Conservation (phyloP, 2,329 filamentous ascomycete species). For the Boeremia exigua region DNA sequence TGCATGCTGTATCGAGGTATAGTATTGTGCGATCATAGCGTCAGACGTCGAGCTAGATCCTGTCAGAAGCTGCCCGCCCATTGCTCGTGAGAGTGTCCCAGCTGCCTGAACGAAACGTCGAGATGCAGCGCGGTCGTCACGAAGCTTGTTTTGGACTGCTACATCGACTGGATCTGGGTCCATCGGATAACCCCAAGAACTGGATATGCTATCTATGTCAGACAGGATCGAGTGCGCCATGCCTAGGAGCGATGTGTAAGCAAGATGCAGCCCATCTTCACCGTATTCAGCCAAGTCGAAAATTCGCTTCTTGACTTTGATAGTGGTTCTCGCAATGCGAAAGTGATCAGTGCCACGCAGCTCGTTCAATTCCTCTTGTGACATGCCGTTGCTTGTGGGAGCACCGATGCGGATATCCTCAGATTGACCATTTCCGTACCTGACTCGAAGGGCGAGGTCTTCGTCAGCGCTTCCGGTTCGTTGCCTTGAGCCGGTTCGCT, state of each 20-base stretch:
- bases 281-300: slow-evolving; percentile 56
- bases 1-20: slow-evolving; percentile 57
- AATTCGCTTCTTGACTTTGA: slow-evolving; percentile 61
- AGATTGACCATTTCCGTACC: slow-evolving; percentile 65
- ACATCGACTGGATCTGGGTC: slow-evolving; percentile 61
- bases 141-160: slow-evolving; percentile 61
- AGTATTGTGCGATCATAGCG: slow-evolving; percentile 51
- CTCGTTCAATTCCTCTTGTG: slow-evolving; percentile 52
- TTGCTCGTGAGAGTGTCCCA: slow-evolving; percentile 61
- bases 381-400: slow-evolving; percentile 33
- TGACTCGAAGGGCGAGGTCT: slow-evolving; percentile 61
- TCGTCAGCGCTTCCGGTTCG: slow-evolving; percentile 54
- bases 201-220: slow-evolving; percentile 63
- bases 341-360: slow-evolving; percentile 62
- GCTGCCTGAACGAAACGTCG: slow-evolving; percentile 68
- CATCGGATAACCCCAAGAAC: slow-evolving; percentile 65
- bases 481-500: slow-evolving; percentile 55
- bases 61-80: slow-evolving; percentile 61
- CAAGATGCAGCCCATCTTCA: slow-evolving; percentile 50
- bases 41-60: slow-evolving; percentile 41
- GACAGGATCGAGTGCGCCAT: slow-evolving; percentile 54
- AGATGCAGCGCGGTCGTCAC: slow-evolving; percentile 61
- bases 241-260: slow-evolving; percentile 49
- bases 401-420: slow-evolving; percentile 62
- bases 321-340: slow-evolving; percentile 61